Evolutionary conservation across 441 rosid genomes (phyloP), one percentile per base, ranked within the genome.

Genomic region (Aquilaria agallochum): DNA sequence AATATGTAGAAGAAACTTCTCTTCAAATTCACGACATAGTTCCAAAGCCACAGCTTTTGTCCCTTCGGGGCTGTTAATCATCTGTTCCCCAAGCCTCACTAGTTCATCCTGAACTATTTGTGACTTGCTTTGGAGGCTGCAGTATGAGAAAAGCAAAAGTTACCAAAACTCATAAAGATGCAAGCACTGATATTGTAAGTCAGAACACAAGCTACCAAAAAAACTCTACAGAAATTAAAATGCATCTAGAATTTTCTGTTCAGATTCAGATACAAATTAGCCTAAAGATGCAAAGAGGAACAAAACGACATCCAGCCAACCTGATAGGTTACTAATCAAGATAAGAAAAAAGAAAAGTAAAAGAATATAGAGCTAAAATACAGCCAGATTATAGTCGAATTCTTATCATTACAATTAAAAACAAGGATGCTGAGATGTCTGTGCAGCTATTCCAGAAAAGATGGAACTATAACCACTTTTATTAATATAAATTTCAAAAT

Each of bases 21-120:
- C 98, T 74, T 94, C 97, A 80, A 90, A 93, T 72, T 93, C 97
- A 69, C 98, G 98, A 69, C 98, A 94, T 44, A 94, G 85, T 84
- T 90, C 96, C 86, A 94, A 84, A 55, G 97, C 98, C 40, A 94
- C 66, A 64, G 97, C 97, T 82, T 87, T 84, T 44, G 98, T 90
- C 63, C 98, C 97, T 83, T 94, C 98, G 68, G 91, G 72, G 77
- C 89, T 86, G 63, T 68, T 68, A 72, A 88, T 87, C 85, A 90
- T 82, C 65, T 79, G 84, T 69, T 84, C 97, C 59, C 98, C 98
- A 70, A 94, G 81, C 83, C 89, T 84, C 44, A 81, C 78, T 72
- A 93, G 72, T 73, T 93, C 96, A 71, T 90, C 90, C 81, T 85
- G 96, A 73, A 90, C 81, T 11, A 74, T 76, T 74, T 90, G 95